Percentiles rank a stretch among this genome's conserved stretches.
Evolutionary conservation across 192 early-diverging fungal species (phyloP).

Genomic region (Podila epigama): DNA sequence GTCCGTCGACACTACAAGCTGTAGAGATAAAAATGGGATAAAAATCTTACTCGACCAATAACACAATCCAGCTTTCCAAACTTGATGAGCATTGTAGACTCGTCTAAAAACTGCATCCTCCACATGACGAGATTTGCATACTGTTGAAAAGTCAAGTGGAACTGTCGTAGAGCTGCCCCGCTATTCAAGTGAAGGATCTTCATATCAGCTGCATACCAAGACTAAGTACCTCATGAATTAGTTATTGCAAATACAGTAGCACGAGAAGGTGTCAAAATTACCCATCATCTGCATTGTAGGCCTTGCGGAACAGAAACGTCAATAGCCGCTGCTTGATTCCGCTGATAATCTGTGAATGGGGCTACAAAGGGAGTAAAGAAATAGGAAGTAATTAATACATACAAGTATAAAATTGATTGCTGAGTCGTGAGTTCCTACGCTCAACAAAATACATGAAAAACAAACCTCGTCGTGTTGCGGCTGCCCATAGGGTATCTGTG

Average conservation of each 20-base stretch:
- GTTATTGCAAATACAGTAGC: background rate
- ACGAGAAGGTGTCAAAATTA: constrained; percentile 1
- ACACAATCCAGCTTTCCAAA: constrained; percentile 66
- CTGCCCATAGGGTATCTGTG: constrained; percentile 20
- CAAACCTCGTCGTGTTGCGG: constrained; percentile 29
- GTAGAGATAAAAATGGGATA: background rate
- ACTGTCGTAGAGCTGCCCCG: constrained; percentile 60
- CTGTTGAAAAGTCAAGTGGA: constrained; percentile 68
- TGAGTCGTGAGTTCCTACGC: background rate
- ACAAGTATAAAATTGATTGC: background rate
- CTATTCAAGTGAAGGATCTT: constrained; percentile 12
- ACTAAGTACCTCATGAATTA: constrained; percentile 4
- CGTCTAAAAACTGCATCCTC: constrained; percentile 73
- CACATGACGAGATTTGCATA: constrained; percentile 70
- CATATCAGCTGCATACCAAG: background rate
- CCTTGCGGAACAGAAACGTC: constrained; percentile 67
- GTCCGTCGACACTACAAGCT: background rate
- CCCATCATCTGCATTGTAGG: constrained; percentile 53
- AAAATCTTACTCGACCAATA: constrained; percentile 52
- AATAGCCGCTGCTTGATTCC: constrained; percentile 77
- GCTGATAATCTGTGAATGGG: constrained; percentile 51
- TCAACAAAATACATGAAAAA: background rate
- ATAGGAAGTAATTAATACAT: background rate
- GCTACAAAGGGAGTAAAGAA: constrained; percentile 5
- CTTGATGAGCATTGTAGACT: constrained; percentile 68